Percentiles rank a stretch among this genome's conserved stretches.
Evolutionary conservation across 2,329 filamentous ascomycete species (phyloP).

Genomic region (Neonectria neomacrospora): DNA sequence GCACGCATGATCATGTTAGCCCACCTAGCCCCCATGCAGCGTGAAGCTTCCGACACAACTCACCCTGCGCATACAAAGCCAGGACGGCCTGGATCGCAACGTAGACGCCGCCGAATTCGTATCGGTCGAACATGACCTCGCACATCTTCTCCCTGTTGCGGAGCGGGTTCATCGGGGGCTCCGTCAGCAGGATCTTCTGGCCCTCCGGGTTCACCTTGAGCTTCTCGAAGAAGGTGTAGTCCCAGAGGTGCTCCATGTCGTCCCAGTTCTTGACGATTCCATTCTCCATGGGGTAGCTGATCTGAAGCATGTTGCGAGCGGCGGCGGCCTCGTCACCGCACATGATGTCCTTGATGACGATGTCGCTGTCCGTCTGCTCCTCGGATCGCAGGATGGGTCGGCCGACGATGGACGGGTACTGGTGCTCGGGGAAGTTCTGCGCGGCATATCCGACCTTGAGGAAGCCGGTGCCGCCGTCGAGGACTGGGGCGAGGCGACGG

Average conservation of each 20-base stretch:
- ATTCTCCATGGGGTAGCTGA: conserved; percentile 99
- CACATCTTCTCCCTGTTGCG: conserved; percentile 98
- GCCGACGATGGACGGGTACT: conserved; percentile 98
- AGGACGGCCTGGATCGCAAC: conserved; percentile 98
- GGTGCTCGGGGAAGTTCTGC: conserved; percentile 99
- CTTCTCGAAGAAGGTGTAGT: conserved; percentile 98
- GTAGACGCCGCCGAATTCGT: conserved; percentile 95
- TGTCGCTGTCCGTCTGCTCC: conserved; percentile 73
- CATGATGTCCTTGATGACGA: conserved; percentile 97
- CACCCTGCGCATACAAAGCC: conserved; percentile 95
- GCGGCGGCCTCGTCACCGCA: conserved; percentile 98
- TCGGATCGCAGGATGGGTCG: conserved; percentile 97
- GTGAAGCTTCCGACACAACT: conserved; percentile 36
- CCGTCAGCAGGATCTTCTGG: conserved; percentile 96
- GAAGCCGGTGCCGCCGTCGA: conserved; percentile 99
- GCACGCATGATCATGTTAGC: conserved; percentile 29
- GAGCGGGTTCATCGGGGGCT: conserved; percentile 97
- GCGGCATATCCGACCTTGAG: conserved; percentile 99
- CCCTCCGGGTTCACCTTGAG: conserved; percentile 90
- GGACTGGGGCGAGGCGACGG: conserved; percentile 68
- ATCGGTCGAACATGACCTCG: conserved; percentile 99
- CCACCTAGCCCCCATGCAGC: conserved; percentile 14
- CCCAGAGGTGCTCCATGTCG: conserved; percentile 99
- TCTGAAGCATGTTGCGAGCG: conserved; percentile 96
- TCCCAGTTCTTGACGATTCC: conserved; percentile 99